Evolutionary conservation across 257 asterid genomes (phyloP).

Genomic region (Echium plantagineum): DNA sequence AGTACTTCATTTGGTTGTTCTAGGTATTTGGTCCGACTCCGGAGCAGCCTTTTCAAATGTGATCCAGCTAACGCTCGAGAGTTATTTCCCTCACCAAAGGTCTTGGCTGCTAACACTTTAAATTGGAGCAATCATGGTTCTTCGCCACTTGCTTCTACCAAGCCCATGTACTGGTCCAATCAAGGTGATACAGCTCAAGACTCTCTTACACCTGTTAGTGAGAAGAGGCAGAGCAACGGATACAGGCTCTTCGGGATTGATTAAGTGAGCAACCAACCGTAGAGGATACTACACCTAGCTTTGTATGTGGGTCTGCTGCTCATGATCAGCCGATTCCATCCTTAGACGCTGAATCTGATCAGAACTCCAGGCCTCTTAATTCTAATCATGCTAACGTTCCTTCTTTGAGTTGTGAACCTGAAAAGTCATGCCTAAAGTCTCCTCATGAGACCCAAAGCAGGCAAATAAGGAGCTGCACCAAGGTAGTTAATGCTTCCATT

Average conservation of each 20-base stretch:
- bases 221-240: constrained; percentile 61
- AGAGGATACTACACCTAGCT: constrained; percentile 34
- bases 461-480: constrained; percentile 8
- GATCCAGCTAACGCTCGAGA: constrained; percentile 46
- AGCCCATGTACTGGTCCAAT: constrained; percentile 27
- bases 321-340: constrained; percentile 45
- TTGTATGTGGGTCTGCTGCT: constrained; percentile 27
- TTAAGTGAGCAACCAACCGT: constrained; percentile 42
- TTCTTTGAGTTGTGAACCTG: constrained; percentile 54
- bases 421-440: constrained; percentile 26
- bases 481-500: neutral
- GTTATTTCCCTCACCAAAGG: constrained; percentile 41
- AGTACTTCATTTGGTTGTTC: constrained; percentile 6
- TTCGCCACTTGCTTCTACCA: constrained; percentile 26
- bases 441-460: constrained; percentile 3
- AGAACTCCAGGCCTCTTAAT: constrained; percentile 56
- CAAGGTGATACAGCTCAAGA: constrained; percentile 33
- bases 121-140: constrained; percentile 24
- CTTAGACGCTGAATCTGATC: constrained; percentile 50
- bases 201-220: constrained; percentile 42
- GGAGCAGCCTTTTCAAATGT: constrained; percentile 33
- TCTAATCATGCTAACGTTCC: constrained; percentile 49
- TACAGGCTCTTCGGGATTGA: constrained; percentile 79
- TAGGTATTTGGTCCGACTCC: constrained; percentile 64
- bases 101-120: constrained; percentile 18